Conservation (phyloP, 805 yeast species). For the Candida railenensis region DNA sequence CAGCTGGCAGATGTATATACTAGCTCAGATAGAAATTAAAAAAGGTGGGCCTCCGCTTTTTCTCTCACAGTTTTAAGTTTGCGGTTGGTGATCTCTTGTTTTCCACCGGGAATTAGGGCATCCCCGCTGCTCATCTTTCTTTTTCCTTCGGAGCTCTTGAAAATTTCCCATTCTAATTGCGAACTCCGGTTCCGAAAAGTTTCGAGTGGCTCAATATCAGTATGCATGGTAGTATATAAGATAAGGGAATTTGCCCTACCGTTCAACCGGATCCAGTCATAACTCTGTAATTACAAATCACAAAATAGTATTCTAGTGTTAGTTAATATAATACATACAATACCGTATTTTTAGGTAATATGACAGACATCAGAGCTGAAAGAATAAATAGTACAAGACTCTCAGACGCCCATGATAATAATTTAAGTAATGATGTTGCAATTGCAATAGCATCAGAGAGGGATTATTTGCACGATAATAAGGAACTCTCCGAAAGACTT, state of each 20-base stretch:
- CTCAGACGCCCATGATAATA: neutral
- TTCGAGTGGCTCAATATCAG: too few species aligned
- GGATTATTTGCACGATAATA: slow-evolving; percentile 1
- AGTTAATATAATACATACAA: too few species aligned
- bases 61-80: too few species aligned
- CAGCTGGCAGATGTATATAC: too few species aligned
- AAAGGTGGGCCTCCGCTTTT: too few species aligned
- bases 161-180: neutral
- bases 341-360: too few species aligned
- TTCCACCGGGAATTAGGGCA: neutral
- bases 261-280: neutral
- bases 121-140: neutral
- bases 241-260: neutral
- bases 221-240: too few species aligned
- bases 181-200: slow-evolving; percentile 1
- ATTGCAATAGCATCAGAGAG: neutral
- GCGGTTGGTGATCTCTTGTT: too few species aligned
- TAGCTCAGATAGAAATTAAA: too few species aligned
- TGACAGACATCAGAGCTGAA: neutral
- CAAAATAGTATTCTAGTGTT: too few species aligned
- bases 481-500: slow-evolving; percentile 19
- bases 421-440: neutral
- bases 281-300: neutral
- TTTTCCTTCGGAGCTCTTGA: neutral
- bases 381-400: neutral